phyloP scores from a whole-genome alignment of 2,329 filamentous ascomycete species.

The Ramularia endophylla region DNA sequence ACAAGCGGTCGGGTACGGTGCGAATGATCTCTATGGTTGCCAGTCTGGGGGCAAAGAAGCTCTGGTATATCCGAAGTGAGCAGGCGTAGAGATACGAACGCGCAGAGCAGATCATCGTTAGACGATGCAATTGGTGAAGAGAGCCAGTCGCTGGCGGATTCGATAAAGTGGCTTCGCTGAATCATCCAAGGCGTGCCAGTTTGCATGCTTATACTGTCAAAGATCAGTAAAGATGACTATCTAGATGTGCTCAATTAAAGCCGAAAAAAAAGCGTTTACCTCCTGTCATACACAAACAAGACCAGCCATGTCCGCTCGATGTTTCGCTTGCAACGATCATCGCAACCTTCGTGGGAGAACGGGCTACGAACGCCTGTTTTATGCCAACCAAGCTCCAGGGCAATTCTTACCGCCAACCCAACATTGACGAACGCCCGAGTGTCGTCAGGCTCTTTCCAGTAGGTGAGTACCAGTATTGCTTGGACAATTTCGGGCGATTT shows the following conservation, averaged over 20 bases:
- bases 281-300: slow-evolving; percentile 38
- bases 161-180: slow-evolving; percentile 34
- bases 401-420: slow-evolving; percentile 38
- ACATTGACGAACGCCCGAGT: slow-evolving; percentile 36
- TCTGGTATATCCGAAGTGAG: slow-evolving; percentile 33
- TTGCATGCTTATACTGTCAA: slow-evolving; percentile 35
- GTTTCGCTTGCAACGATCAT: slow-evolving; percentile 29
- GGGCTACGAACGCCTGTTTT: too few relatives aligned
- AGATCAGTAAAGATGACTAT: too few relatives aligned
- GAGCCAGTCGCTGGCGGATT: slow-evolving; percentile 34
- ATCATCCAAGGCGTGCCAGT: slow-evolving; percentile 41
- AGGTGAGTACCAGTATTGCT: slow-evolving; percentile 36
- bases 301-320: slow-evolving; percentile 36
- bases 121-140: slow-evolving; percentile 26
- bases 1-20: too few relatives aligned
- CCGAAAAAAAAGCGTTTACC: slow-evolving; percentile 22
- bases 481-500: slow-evolving; percentile 38
- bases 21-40: too few relatives aligned
- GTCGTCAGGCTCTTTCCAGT: slow-evolving; percentile 41
- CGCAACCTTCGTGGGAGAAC: too few relatives aligned
- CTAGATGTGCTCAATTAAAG: too few relatives aligned
- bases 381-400: slow-evolving; percentile 38
- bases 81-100: slow-evolving; percentile 34
- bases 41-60: slow-evolving; percentile 17
- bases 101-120: slow-evolving; percentile 34